These are phyloP conservation scores for Verticillium tricorpus DNA, from an alignment of 2,329 filamentous ascomycete species.

Conservation along the genomic window DNA sequence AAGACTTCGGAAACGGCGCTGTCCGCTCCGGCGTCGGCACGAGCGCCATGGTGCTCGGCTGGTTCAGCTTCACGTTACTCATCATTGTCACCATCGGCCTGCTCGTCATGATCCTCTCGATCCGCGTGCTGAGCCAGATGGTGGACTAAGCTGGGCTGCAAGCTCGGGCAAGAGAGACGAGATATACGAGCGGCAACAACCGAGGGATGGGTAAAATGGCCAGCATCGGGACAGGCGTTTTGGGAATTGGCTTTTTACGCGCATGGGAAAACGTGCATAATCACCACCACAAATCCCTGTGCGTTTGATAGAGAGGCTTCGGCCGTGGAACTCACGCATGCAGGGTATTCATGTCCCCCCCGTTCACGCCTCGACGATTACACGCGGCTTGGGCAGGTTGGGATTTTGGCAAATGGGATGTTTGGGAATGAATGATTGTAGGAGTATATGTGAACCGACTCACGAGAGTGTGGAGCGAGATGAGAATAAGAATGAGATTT, in stretches of 20 bases:
- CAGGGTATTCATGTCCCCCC: not conserved
- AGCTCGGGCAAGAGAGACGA: not conserved
- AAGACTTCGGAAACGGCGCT: slow-evolving; percentile 87
- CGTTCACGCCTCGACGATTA: not conserved
- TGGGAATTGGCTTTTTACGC: not conserved
- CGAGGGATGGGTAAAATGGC: not conserved
- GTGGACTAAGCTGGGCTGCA: slow-evolving; percentile 16
- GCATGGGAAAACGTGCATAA: not conserved
- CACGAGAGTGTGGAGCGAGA: not conserved
- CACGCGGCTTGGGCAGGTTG: not conserved
- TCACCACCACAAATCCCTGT: not conserved
- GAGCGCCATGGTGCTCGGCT: slow-evolving; percentile 92
- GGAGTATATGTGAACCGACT: not conserved
- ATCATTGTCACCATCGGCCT: slow-evolving; percentile 95
- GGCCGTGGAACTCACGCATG: not conserved
- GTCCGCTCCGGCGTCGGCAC: slow-evolving; percentile 87
- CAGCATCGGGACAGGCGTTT: not conserved
- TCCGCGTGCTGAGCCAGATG: slow-evolving; percentile 68
- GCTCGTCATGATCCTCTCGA: slow-evolving; percentile 94
- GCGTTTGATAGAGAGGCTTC: not conserved
- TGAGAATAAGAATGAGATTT: not conserved
- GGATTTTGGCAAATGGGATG: not conserved
- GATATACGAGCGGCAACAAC: not conserved
- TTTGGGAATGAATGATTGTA: not conserved
- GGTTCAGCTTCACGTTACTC: slow-evolving; percentile 91